These are phyloP conservation scores for Arachnomyces sp. DNA, from an alignment of 2,329 filamentous ascomycete species.

Conservation along the genomic window DNA sequence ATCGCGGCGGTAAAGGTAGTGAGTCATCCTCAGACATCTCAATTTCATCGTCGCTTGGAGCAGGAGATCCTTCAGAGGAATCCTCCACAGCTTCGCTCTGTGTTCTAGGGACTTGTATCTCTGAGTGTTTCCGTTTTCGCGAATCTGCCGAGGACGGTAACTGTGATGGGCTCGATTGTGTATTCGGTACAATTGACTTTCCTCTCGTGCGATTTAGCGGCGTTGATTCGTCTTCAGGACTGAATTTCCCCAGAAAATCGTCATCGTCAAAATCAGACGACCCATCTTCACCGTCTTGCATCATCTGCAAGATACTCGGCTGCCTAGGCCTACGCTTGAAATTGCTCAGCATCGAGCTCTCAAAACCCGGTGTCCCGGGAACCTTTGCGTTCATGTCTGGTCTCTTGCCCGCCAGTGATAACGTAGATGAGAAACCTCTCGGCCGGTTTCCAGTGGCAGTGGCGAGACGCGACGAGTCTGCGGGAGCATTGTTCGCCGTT, in stretches of 20 bases:
- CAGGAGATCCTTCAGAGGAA: constrained; percentile 9
- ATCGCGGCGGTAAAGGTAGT: constrained; percentile 7
- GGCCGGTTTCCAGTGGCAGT: constrained; percentile 29
- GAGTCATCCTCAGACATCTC: constrained; percentile 6
- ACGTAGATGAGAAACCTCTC: constrained; percentile 32
- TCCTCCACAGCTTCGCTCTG: constrained; percentile 14
- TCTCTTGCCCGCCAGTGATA: constrained; percentile 30
- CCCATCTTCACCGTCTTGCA: constrained; percentile 31
- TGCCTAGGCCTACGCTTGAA: constrained; percentile 37
- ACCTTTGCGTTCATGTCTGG: constrained; percentile 27
- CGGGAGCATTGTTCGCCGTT: too few relatives aligned
- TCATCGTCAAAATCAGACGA: constrained; percentile 30
- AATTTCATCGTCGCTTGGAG: constrained; percentile 3
- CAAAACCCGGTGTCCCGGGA: constrained; percentile 34
- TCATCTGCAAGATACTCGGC: constrained; percentile 37
- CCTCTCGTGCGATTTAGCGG: constrained; percentile 30
- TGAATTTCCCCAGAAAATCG: constrained; percentile 35
- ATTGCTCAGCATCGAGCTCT: constrained; percentile 36
- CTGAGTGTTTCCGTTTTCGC: constrained; percentile 30
- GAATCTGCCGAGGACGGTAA: constrained; percentile 21
- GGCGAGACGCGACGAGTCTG: constrained; percentile 11
- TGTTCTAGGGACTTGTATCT: constrained; percentile 23
- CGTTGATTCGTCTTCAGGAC: constrained; percentile 38
- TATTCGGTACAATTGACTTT: constrained; percentile 21
- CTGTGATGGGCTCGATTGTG: constrained; percentile 17